Base-by-base conservation (phyloP, 2,329 filamentous ascomycete species). In the Paracoccidioides lutzii region DNA sequence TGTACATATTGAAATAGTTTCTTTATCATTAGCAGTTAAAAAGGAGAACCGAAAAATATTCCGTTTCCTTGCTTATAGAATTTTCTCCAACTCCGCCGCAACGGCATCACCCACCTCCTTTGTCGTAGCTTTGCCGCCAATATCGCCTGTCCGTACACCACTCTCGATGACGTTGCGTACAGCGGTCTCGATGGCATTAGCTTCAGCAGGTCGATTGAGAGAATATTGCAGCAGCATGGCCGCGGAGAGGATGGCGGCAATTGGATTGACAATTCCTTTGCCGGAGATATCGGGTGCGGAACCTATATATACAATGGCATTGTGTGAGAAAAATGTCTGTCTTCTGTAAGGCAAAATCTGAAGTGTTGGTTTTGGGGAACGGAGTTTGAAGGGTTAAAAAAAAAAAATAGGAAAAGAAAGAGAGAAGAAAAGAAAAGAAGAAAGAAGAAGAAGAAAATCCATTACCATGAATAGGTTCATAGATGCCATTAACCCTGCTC, bases 201-300 rank as follows among this genome's bases (percentile, higher is more conserved):
- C 87, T 72, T 96, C 85, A 52, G 82, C 78, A 35, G 86, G 83
- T 62, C 90, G 81, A 65, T 83, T 82, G 57, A 97, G 81, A 12
- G 90, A 95, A 78, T 96, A 97, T 67, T 89, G 85, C 66, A 96
- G 80, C 85, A 98, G 88, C 90, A 97, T 95, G 65, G 89, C 89
- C 12, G 95, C 80, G 10, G 90, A 95, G 45, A 97, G 81, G 61
- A 97, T 89, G 55, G 89, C 90, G 52, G 90, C 91, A 58, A 97
- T 79, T 38, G 91, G 91, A 78, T 94, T 95, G 66, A 95, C 90
- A 63, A 95, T 85, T 58, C 88, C 88, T 75, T 94, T 81, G 62
- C 91, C 90, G 2, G 88, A 89, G 65, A 97, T 97, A 67, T 97
- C 90, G 33, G 90, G 91, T 22, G 91, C 91, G 48, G 88, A 93